phyloP scores from a whole-genome alignment of 2,329 filamentous ascomycete genomes.

The Rachicladosporium sp. region DNA sequence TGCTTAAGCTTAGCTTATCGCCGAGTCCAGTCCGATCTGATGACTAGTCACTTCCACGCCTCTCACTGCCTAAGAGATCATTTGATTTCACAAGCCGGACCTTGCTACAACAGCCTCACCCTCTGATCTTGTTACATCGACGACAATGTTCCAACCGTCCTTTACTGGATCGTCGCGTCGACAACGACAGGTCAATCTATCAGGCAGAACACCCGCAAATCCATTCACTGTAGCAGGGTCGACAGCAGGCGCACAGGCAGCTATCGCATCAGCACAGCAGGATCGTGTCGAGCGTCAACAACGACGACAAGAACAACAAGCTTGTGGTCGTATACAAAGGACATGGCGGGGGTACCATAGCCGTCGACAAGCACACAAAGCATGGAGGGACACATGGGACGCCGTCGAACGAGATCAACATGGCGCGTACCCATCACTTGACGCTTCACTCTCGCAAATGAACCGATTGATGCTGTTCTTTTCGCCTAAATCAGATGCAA shows the following conservation, averaged over 20 bases:
- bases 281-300: conserved; percentile 69
- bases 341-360: conserved; percentile 67
- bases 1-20: too few relatives aligned
- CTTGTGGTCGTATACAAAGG: conserved; percentile 62
- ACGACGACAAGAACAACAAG: conserved; percentile 65
- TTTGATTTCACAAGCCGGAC: too few relatives aligned
- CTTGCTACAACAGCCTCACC: too few relatives aligned
- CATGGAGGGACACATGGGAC: conserved; percentile 53
- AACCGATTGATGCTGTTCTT: conserved; percentile 34
- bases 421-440: conserved; percentile 25
- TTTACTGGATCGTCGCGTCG: conserved; percentile 82
- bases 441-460: conserved; percentile 29
- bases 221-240: conserved; percentile 54
- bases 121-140: too few relatives aligned
- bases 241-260: conserved; percentile 52
- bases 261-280: conserved; percentile 75
- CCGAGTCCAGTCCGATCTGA: too few relatives aligned
- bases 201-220: conserved; percentile 57
- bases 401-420: conserved; percentile 24
- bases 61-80: too few relatives aligned
- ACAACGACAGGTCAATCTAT: conserved; percentile 85
- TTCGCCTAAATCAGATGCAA: conserved; percentile 20
- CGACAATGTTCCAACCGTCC: background rate
- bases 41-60: too few relatives aligned
- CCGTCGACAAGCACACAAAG: conserved; percentile 45